Percentiles rank a stretch among this genome's conserved stretches.
These are phyloP conservation scores for Trichoderma harzianum DNA, from an alignment of 2,329 filamentous ascomycete species.

Conservation along the genomic window DNA sequence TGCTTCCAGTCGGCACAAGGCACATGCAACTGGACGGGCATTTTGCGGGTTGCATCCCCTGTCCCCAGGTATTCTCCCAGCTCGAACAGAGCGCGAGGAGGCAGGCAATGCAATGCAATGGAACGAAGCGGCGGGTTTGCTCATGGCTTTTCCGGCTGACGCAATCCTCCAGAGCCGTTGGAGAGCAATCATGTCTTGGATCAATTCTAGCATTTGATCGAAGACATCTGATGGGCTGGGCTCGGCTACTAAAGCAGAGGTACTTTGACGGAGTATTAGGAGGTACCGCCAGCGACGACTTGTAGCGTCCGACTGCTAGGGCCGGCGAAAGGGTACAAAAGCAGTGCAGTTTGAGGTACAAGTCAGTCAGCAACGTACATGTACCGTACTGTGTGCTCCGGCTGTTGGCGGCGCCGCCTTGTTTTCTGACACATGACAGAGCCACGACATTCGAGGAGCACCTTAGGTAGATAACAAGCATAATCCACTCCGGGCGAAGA, in stretches of 20 bases:
- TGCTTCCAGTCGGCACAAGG: not conserved
- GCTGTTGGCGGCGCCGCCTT: not conserved
- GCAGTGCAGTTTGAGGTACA: not conserved
- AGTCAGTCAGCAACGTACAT: not conserved
- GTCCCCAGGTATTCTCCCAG: not conserved
- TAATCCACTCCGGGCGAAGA: not conserved
- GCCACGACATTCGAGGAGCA: not conserved
- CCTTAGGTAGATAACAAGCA: not conserved
- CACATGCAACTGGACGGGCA: not conserved
- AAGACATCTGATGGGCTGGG: not conserved
- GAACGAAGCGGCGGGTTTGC: not conserved
- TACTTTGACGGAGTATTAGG: constrained; percentile 3
- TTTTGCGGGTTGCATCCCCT: not conserved
- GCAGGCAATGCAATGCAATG: not conserved
- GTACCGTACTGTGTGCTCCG: not conserved
- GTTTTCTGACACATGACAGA: not conserved
- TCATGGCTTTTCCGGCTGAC: not conserved
- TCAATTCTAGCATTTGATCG: not conserved
- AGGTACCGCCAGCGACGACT: not conserved
- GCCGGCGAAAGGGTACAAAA: not conserved
- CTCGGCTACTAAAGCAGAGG: not conserved
- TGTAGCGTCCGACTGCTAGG: not conserved
- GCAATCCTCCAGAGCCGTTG: not conserved
- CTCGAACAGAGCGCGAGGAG: not conserved
- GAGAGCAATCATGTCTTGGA: not conserved